Conservation (phyloP, 768 basidiomycete species). For the Favolaschia claudopus region DNA sequence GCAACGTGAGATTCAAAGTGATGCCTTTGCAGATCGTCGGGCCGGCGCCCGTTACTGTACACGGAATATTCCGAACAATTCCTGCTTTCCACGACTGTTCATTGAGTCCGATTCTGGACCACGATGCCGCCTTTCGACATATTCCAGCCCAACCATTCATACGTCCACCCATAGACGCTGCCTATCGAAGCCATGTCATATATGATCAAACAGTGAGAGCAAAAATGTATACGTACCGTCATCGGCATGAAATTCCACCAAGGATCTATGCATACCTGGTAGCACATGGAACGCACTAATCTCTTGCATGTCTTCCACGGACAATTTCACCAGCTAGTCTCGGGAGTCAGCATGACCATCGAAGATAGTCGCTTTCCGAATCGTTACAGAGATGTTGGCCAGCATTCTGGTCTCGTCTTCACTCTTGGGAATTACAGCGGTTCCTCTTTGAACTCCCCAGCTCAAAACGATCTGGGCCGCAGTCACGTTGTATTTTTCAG, state of each 20-base stretch:
- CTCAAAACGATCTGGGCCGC: constrained; percentile 64
- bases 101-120: too few relatives aligned
- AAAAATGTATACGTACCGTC: not conserved
- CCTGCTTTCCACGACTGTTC: not conserved
- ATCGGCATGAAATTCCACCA: constrained; percentile 17
- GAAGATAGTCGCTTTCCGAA: not conserved
- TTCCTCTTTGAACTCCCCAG: constrained; percentile 70
- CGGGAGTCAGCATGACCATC: not conserved
- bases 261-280: constrained; percentile 21
- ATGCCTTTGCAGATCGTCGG: not conserved
- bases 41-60: too few relatives aligned
- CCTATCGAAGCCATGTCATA: constrained; percentile 25
- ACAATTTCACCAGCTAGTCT: constrained; percentile 9
- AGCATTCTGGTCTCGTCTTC: constrained; percentile 13
- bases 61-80: too few relatives aligned
- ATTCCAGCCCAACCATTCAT: constrained; percentile 45
- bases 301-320: constrained; percentile 12
- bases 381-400: constrained; percentile 14
- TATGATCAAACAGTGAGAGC: not conserved
- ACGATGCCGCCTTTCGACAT: constrained; percentile 38
- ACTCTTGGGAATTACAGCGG: constrained; percentile 69
- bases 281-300: constrained; percentile 1
- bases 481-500: constrained; percentile 42
- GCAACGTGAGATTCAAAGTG: too few relatives aligned
- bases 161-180: constrained; percentile 42